phyloP scores from a whole-genome alignment of 169 alveolate species.

The Eimeria brunetti region DNA sequence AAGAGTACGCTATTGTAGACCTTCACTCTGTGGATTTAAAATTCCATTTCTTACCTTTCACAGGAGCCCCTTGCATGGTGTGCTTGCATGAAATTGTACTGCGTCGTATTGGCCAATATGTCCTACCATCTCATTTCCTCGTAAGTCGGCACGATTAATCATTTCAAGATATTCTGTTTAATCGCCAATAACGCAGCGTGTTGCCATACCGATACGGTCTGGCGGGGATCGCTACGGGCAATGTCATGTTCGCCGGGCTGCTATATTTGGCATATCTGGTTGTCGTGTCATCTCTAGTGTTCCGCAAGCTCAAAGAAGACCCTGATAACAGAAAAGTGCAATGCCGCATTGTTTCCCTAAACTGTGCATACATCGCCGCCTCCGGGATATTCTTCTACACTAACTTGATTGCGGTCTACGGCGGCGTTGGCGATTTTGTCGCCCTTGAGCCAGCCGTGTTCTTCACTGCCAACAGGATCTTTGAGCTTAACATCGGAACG shows the following conservation, averaged over 20 bases:
- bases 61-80: conserved; percentile 66
- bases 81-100: conserved; percentile 52
- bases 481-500: conserved; percentile 67
- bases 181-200: background rate
- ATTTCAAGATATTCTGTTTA: background rate
- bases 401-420: conserved; percentile 52
- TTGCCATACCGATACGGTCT: conserved; percentile 59
- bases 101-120: conserved; percentile 44
- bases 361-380: conserved; percentile 68
- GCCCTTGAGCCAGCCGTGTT: conserved; percentile 75
- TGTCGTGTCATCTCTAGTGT: conserved; percentile 16
- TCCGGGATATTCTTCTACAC: conserved; percentile 52
- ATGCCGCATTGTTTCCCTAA: conserved; percentile 52
- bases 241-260: conserved; percentile 46
- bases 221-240: conserved; percentile 53
- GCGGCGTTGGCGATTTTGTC: conserved; percentile 52
- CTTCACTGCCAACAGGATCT: conserved; percentile 45
- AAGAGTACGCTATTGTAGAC: background rate
- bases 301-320: conserved; percentile 22
- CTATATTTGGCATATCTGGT: conserved; percentile 41
- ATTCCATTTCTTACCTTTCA: background rate
- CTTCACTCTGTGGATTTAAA: background rate
- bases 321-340: conserved; percentile 61
- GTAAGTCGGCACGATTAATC: background rate
- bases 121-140: conserved; percentile 52